Evolutionary conservation across 2,329 filamentous ascomycete species (phyloP), one percentile per base, ranked within the genome.

Genomic region (Stagonosporopsis vannaccii): DNA sequence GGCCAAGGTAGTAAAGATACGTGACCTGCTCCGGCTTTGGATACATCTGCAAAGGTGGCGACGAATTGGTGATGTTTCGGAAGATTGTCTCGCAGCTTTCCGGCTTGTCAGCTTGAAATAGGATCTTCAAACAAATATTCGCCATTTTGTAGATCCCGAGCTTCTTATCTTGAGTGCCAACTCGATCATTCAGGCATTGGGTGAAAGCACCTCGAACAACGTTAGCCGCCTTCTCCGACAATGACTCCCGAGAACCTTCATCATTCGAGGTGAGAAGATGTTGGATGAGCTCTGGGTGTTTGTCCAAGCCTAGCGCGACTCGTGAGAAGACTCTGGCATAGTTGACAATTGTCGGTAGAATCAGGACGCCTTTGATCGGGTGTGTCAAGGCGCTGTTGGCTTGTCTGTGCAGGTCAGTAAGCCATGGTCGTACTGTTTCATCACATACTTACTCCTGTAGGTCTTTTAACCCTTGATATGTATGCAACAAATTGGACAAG

Each of bases 1-100:
- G 89, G 17, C 94, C 94, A 6, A 98, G 87, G 72, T 97, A 97
- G 79, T 97, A 97, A 13, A 98, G 87, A 67, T 93, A 98, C 3
- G 92, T 96, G 46, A 97, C 92, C 44, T 92, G 87, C 72, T 98
- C 91, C 6, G 90, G 85, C 20, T 91, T 91, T 2, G 93, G 92
- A 70, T 96, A 98, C 47, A 91, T 85, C 1, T 85, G 83, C 12
- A 98, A 79, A 0, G 92, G 91, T 1, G 92, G 92, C 0, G 91
- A 93, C 62, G 91, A 90, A 53, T 90, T 88, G 45, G 87, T 88
- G 61, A 97, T 94, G 71, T 95, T 96, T 63, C 88, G 89, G 72
- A 97, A 95, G 68, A 97, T 90, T 74, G 94, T 92, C 62, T 91
- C 90, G 15, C 91, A 92, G 52, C 92, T 88, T 59, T 91, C 86